Percentiles rank a stretch among this genome's conserved stretches.
phyloP scores from a whole-genome alignment of 805 yeast species.

The Hanseniaspora thailandica region DNA sequence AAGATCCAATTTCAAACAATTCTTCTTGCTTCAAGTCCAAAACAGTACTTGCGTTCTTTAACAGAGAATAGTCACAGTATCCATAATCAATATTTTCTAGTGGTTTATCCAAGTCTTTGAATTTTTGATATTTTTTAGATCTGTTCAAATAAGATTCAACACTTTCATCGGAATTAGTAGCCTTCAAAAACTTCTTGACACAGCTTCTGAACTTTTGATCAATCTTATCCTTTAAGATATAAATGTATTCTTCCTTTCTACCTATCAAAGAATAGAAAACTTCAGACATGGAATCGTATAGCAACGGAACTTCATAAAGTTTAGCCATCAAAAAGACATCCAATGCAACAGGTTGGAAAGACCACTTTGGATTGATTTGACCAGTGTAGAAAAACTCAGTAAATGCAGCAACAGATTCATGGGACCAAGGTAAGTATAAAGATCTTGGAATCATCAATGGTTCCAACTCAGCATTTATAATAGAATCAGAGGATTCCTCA shows the following conservation, averaged over 20 bases:
- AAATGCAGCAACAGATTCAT: constrained; percentile 50
- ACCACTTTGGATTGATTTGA: constrained; percentile 66
- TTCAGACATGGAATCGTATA: constrained; percentile 59
- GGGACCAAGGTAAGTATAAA: constrained; percentile 55
- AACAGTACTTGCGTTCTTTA: constrained; percentile 37
- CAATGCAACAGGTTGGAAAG: constrained; percentile 54
- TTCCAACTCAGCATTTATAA: constrained; percentile 33
- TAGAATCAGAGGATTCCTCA: constrained; percentile 18
- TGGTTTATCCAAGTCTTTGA: constrained; percentile 44
- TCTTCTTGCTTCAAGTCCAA: constrained; percentile 16
- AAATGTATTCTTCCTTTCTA: constrained; percentile 44
- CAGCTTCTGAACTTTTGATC: constrained; percentile 22
- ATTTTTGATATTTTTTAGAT: constrained; percentile 25
- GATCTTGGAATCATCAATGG: constrained; percentile 57
- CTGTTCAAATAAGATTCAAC: constrained; percentile 21
- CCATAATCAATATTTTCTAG: constrained; percentile 57
- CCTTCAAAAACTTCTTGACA: constrained; percentile 19
- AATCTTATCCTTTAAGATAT: constrained; percentile 24
- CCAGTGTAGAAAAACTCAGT: constrained; percentile 69
- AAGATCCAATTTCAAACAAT: not conserved
- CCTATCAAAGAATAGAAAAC: constrained; percentile 59
- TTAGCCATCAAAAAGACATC: constrained; percentile 54
- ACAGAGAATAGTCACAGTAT: constrained; percentile 41
- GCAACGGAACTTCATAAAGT: constrained; percentile 54
- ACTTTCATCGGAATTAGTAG: constrained; percentile 20